Conservation (phyloP, 1,139 yeast species). For the Yamadazyma pseudoaaseri region DNA sequence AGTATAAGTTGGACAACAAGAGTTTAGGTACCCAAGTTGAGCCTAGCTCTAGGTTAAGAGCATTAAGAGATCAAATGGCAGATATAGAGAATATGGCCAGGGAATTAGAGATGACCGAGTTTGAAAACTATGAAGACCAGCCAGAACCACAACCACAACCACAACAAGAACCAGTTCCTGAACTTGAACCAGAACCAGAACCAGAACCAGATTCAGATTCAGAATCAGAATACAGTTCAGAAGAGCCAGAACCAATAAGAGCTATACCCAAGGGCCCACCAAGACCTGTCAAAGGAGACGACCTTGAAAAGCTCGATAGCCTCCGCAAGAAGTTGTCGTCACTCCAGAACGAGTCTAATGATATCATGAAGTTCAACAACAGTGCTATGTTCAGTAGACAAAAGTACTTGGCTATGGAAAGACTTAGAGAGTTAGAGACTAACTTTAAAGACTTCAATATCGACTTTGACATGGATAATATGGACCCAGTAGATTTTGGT, state of each 20-base stretch:
- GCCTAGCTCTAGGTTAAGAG: constrained; percentile 74
- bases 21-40: constrained; percentile 62
- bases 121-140: constrained; percentile 42
- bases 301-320: constrained; percentile 46
- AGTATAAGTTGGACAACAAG: constrained; percentile 55
- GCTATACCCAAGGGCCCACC: constrained; percentile 26
- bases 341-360: constrained; percentile 71
- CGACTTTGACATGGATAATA: constrained; percentile 36
- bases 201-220: constrained; percentile 10
- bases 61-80: constrained; percentile 82
- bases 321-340: constrained; percentile 57
- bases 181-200: constrained; percentile 17
- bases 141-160: constrained; percentile 17
- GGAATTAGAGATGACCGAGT: constrained; percentile 83
- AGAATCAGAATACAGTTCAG: constrained; percentile 15
- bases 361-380: constrained; percentile 66
- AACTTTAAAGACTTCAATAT: constrained; percentile 61
- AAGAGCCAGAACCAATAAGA: constrained; percentile 9
- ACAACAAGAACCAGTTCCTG: constrained; percentile 12
- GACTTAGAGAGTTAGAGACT: constrained; percentile 61
- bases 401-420: constrained; percentile 62
- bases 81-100: constrained; percentile 81
- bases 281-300: constrained; percentile 41
- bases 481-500: constrained; percentile 7
- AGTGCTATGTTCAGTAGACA: constrained; percentile 58